Evolutionary conservation across 768 basidiomycete genomes (phyloP).

Genomic region (Mycena albidolilacea): DNA sequence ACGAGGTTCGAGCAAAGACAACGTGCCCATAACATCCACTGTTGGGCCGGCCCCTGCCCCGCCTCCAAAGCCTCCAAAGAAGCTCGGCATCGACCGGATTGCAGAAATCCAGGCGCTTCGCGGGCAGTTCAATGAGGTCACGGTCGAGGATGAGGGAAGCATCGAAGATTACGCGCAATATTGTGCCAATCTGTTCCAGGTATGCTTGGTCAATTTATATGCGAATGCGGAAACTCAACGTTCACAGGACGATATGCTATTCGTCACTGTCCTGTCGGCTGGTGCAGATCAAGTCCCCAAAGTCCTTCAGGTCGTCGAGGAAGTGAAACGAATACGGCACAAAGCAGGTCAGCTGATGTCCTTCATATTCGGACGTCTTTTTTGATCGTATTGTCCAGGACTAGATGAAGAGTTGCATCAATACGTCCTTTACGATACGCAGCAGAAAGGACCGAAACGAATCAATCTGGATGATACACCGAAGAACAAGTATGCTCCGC

Average conservation of each 20-base stretch:
- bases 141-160: slow-evolving; percentile 75
- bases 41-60: slow-evolving; percentile 53
- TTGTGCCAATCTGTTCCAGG: slow-evolving; percentile 75
- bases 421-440: slow-evolving; percentile 81
- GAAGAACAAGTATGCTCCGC: slow-evolving; percentile 72
- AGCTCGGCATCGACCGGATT: slow-evolving; percentile 77
- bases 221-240: slow-evolving; percentile 17
- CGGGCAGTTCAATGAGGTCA: slow-evolving; percentile 84
- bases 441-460: slow-evolving; percentile 70
- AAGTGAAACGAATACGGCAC: slow-evolving; percentile 82
- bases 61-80: slow-evolving; percentile 75
- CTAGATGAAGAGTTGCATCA: slow-evolving; percentile 76
- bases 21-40: slow-evolving; percentile 38
- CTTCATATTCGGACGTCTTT: neutral
- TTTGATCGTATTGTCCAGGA: slow-evolving; percentile 46
- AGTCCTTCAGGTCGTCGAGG: slow-evolving; percentile 85
- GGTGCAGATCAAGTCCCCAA: slow-evolving; percentile 78
- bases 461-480: slow-evolving; percentile 78
- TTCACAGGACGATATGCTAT: slow-evolving; percentile 83
- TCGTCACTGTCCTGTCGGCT: slow-evolving; percentile 79
- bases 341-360: slow-evolving; percentile 69
- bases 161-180: slow-evolving; percentile 79
- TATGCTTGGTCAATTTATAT: slow-evolving; percentile 44
- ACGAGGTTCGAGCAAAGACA: slow-evolving; percentile 15
- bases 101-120: slow-evolving; percentile 77